Evolutionary conservation across 1,284 basidiomycete genomes (phyloP), one percentile per base, ranked within the genome.

Genomic region (Ustilago lituana): DNA sequence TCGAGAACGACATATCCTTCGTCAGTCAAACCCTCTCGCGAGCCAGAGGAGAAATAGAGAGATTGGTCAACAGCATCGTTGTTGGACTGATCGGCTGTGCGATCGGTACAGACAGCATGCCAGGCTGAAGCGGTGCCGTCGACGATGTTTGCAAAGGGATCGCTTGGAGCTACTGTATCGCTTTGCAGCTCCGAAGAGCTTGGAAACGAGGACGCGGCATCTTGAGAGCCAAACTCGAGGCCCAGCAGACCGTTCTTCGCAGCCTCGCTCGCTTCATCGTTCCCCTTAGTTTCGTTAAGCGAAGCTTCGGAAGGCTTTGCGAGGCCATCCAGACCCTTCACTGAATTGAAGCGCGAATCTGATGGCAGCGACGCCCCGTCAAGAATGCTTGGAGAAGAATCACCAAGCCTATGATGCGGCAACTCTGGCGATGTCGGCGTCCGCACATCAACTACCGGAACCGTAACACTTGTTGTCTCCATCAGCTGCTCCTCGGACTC

Each of bases 91-190:
- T 19, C 23, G 7, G 41, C n/a, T 1, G 40, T 23, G 20, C 54
- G 57, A 8, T 57, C 49, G 48, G 41, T 52, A 32, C 63, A 69
- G 17, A 56, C 59, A 12, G 65, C 56, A n/a, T 69, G 65, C 65
- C 65, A 69, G 0, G 65, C 63, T 10, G 65, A 69, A 19, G 59
- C 58, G 6, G 60, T 59, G n/a, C 45, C 55, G 26, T 69, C 60
- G 7, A 46, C 44, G 4, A 69, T 46, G 22, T 44, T 46, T 8
- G 35, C 49, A n/a, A 69, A 69, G 3, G 65, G 55, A 19, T 69
- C 65, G 3, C 19, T 31, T 0, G 24, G 23, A 10, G 24, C 15
- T 8, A 24, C 19, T 12, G 22, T 19, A 4, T 14, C 23, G 2
- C 22, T 9, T 31, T 44, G 26, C 8, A 44, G 27, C 15, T 40